These are phyloP conservation scores for Didymella segeticola DNA, from an alignment of 2,329 filamentous ascomycete species.

Conservation along the genomic window DNA sequence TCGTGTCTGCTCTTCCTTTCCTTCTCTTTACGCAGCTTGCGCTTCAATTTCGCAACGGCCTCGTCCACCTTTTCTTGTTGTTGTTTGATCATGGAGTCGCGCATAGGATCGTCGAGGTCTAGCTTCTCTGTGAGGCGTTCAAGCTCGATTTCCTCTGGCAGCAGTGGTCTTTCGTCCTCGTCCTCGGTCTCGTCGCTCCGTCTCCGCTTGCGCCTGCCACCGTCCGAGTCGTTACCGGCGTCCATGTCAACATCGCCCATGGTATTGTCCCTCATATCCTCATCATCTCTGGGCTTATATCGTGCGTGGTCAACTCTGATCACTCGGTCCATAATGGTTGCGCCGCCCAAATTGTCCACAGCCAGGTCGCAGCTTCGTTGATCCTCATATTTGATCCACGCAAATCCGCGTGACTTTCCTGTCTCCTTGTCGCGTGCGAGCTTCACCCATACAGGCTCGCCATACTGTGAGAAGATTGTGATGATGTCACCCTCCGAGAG, in stretches of 20 bases:
- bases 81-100: constrained; percentile 84
- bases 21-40: constrained; percentile 54
- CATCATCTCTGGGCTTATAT: constrained; percentile 86
- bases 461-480: constrained; percentile 96
- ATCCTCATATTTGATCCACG: constrained; percentile 97
- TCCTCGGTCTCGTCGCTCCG: constrained; percentile 51
- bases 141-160: constrained; percentile 84
- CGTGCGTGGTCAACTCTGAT: constrained; percentile 90
- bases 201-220: constrained; percentile 57
- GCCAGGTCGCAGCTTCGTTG: constrained; percentile 94
- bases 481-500: constrained; percentile 95
- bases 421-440: constrained; percentile 94
- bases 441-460: constrained; percentile 92
- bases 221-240: constrained; percentile 48
- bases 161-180: constrained; percentile 64
- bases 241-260: constrained; percentile 57
- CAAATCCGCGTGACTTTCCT: constrained; percentile 92
- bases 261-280: constrained; percentile 67
- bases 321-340: constrained; percentile 79
- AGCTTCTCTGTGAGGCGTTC: constrained; percentile 76
- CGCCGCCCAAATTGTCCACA: constrained; percentile 92
- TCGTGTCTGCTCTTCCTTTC: constrained; percentile 49
- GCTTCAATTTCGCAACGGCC: constrained; percentile 66
- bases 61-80: constrained; percentile 87
- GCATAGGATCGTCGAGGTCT: constrained; percentile 98